These are phyloP conservation scores for Gossypium herbaceum DNA, from an alignment of 345 rosid genomes.

Conservation along the genomic window DNA sequence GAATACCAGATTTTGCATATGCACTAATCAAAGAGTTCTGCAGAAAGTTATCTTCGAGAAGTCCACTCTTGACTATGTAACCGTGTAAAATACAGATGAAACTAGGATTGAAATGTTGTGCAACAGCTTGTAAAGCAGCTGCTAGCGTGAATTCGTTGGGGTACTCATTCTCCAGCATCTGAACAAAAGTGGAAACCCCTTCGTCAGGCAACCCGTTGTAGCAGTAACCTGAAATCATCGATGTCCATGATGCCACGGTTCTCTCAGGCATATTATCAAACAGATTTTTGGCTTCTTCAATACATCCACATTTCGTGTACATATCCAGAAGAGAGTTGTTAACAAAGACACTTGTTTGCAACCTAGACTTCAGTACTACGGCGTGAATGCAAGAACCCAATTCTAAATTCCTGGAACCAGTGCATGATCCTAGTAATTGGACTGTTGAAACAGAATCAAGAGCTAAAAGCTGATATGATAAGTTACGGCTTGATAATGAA, in stretches of 20 bases:
- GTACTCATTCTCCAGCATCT: slow-evolving; percentile 29
- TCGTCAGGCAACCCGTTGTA: slow-evolving; percentile 17
- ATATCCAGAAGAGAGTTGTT: slow-evolving; percentile 27
- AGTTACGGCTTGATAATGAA: slow-evolving; percentile 5
- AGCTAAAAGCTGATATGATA: not conserved
- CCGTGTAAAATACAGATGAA: slow-evolving; percentile 29
- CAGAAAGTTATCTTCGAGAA: slow-evolving; percentile 29
- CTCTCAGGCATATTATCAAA: slow-evolving; percentile 46
- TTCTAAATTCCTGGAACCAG: slow-evolving; percentile 12
- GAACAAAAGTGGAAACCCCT: slow-evolving; percentile 23
- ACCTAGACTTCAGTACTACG: slow-evolving; percentile 23
- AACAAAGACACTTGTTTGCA: slow-evolving; percentile 14
- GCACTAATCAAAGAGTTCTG: slow-evolving; percentile 41
- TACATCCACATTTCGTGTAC: slow-evolving; percentile 26
- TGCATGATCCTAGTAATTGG: slow-evolving; percentile 11
- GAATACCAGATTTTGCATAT: slow-evolving; percentile 34
- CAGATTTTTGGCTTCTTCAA: slow-evolving; percentile 24
- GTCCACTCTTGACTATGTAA: slow-evolving; percentile 36
- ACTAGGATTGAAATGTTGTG: slow-evolving; percentile 20
- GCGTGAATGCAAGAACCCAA: slow-evolving; percentile 27
- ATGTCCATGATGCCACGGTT: slow-evolving; percentile 42
- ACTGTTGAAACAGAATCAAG: slow-evolving; percentile 11
- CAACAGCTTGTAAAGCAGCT: slow-evolving; percentile 34
- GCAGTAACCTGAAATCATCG: slow-evolving; percentile 34
- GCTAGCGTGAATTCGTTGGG: slow-evolving; percentile 41